Conservation (phyloP, 805 yeast genomes). For the Zygoascus tannicola region DNA sequence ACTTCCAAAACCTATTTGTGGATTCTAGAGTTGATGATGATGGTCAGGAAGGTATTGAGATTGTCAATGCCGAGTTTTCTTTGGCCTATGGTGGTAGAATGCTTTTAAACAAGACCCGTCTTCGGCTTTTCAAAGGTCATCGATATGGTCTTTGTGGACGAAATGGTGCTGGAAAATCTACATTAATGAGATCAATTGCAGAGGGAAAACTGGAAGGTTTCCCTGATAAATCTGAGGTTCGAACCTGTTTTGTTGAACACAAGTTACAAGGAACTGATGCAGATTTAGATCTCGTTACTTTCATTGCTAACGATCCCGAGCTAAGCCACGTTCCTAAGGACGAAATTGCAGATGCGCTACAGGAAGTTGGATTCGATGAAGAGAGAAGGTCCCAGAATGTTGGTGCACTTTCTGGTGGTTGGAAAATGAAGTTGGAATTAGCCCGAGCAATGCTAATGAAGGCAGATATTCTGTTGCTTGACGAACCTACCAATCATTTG, state of each 20-base stretch:
- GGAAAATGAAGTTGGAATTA: conserved; percentile 97
- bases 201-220: conserved; percentile 96
- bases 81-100: conserved; percentile 96
- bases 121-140: conserved; percentile 86
- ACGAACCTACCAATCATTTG: conserved; percentile 98
- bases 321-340: conserved; percentile 51
- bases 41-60: conserved; percentile 74
- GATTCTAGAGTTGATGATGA: conserved; percentile 43
- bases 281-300: conserved; percentile 75
- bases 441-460: conserved; percentile 99
- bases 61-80: conserved; percentile 91
- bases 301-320: conserved; percentile 85
- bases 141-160: conserved; percentile 97
- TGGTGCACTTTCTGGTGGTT: conserved; percentile 95
- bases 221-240: conserved; percentile 77
- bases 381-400: conserved; percentile 85
- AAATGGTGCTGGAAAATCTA: conserved; percentile 98
- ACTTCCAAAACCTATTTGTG: conserved; percentile 31
- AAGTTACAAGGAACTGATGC: conserved; percentile 92
- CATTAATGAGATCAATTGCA: conserved; percentile 92
- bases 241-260: conserved; percentile 96
- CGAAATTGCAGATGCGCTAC: conserved; percentile 68
- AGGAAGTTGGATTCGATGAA: conserved; percentile 82
- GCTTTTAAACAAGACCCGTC: conserved; percentile 85
- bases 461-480: conserved; percentile 88